These are phyloP conservation scores for Leptographium flavum DNA, from an alignment of 2,329 filamentous ascomycete species.

Conservation along the genomic window DNA sequence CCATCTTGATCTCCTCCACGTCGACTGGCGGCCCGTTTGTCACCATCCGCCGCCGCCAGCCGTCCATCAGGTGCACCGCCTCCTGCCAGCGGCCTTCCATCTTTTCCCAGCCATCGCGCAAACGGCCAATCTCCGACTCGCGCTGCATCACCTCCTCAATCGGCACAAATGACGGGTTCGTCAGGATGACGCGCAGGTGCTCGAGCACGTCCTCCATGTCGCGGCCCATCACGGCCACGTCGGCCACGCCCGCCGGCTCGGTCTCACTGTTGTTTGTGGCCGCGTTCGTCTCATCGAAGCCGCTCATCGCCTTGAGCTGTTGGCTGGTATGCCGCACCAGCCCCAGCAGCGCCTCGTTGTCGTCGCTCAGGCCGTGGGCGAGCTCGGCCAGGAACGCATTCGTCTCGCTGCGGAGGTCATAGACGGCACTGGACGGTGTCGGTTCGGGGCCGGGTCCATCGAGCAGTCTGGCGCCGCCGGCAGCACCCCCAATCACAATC, in stretches of 20 bases:
- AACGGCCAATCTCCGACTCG: constrained; percentile 74
- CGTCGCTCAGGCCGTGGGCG: constrained; percentile 71
- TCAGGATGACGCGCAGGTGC: constrained; percentile 71
- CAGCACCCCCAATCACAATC: constrained; percentile 38
- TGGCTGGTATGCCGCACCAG: constrained; percentile 58
- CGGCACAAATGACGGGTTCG: constrained; percentile 91
- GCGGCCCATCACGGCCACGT: constrained; percentile 34
- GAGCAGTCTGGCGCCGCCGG: neutral
- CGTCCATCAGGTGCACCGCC: constrained; percentile 78
- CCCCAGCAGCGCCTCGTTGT: constrained; percentile 71
- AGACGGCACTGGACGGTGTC: constrained; percentile 12
- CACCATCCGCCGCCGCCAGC: constrained; percentile 75
- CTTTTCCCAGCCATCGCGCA: constrained; percentile 79
- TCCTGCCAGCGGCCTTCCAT: constrained; percentile 89
- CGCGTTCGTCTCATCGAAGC: constrained; percentile 25
- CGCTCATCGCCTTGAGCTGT: constrained; percentile 57
- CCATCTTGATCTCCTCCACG: constrained; percentile 52
- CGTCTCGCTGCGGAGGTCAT: constrained; percentile 72
- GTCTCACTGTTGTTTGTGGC: constrained; percentile 11
- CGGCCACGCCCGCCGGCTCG: constrained; percentile 15
- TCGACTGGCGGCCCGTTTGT: constrained; percentile 56
- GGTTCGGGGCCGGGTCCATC: no score
- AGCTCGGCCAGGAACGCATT: constrained; percentile 81
- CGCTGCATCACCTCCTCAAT: constrained; percentile 88
- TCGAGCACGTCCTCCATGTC: constrained; percentile 68